Evolutionary conservation across 163 green algal species (phyloP), one percentile per base, ranked within the genome.

Genomic region (Coccomyxa subellipsoidea): DNA sequence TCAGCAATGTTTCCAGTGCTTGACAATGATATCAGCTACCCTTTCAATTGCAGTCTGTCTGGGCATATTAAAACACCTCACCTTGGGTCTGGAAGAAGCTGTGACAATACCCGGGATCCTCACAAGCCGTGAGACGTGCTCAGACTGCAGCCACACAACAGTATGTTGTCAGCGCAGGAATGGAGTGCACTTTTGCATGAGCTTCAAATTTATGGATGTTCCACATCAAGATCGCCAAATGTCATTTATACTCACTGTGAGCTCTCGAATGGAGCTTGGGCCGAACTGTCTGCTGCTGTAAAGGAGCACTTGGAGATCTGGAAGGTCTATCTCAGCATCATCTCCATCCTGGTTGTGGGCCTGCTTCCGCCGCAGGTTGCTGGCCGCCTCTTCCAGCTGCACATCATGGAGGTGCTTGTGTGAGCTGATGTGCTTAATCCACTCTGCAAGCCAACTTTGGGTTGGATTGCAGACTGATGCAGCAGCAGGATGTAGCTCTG

Each of bases 81-180:
- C 92, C 90, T 94, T 98, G 53, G 94, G 92, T 69, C 93, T 96
- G 8, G 92, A 92, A 7, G 97, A 91, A 6, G 93, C 89, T 0
- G 96, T 99, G 35, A 99, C 91, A 87, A 99, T 99, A 79, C 97
- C 97, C 6, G 93, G 94, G 21, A 99, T 90, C 88, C 97, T 96
- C 35, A 99, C 96, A 77, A 99, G 91, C 84, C 94, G 89, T 54
- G 87, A 95, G 38, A 99, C 95, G 78, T 96, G 91, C 15, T 92
- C 87, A 15, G 95, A 93, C 93, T 96, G 88, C 77, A 89, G 31
- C n/a, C 34, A 35, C 77, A 36, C 7, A 34, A 37, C 54, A 6
- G 69, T 12, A 34, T 54, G n/a, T n/a, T n/a, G n/a, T n/a, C n/a
- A n/a, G n/a, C n/a, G n/a, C n/a, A n/a, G n/a, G n/a, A n/a, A n/a